Evolutionary conservation across 176 grass and related monocot species (phyloP), one percentile per base, ranked within the genome.

Genomic region (Hyparrhenia diplandra): DNA sequence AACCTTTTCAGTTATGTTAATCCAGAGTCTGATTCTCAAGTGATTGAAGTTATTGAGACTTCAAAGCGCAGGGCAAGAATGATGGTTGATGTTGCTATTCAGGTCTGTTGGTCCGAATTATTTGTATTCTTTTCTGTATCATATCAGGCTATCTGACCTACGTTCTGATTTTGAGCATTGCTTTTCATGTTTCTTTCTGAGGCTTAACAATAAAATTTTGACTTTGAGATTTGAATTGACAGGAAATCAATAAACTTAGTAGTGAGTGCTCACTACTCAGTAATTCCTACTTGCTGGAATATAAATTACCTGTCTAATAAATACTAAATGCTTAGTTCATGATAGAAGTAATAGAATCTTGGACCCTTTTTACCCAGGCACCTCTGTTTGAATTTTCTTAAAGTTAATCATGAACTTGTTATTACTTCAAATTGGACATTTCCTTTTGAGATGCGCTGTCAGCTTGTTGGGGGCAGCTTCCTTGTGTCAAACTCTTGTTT

Each of bases 21-120:
- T 85, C 96, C 91, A 76, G 92, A 95, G n/a, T 85, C 91, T 52
- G 90, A 89, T 78, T 93, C 96, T 78, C 96, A 99, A 84, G 92
- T 91, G 49, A 86, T 93, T 69, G 90, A 99, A 82, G 87, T 95
- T 85, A 91, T 95, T 41, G 95, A 98, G 68, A 93, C 74, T 84
- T 95, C 90, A 10, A 95, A 85, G 54, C 49, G 65, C 82, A 93
- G 77, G 88, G 92, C 96, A 76, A 99, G 83, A 81, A 86, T 81
- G 77, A 95, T 99, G 89, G 96, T 99, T 77, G 88, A 99, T 88
- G 90, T 82, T 77, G 90, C 96, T 88, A 82, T 99, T 65, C 92
- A 95, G 96, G 96, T 99, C 83, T 80, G 79, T 76, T 36, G 23
- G 31, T 27, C 46, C 30, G 37, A 73, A 46, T 17, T 62, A 42